A percentile compares a stretch with the other conserved stretches of the same genome.
Evolutionary conservation across 106 monocot species (phyloP).

Genomic region (Allium cepa): DNA sequence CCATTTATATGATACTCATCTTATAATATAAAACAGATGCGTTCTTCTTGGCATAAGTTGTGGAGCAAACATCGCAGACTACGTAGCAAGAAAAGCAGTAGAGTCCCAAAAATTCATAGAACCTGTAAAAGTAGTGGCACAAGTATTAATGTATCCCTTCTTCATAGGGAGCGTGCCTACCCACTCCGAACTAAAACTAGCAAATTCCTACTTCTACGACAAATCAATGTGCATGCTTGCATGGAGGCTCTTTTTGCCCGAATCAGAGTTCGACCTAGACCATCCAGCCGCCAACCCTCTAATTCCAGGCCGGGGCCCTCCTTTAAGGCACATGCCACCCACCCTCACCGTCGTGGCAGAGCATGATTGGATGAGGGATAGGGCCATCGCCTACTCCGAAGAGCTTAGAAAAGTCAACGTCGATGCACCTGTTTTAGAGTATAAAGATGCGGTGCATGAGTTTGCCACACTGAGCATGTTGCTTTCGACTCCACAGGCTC

Average conservation of each 20-base stretch:
- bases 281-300: conserved; percentile 49
- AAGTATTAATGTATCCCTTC: conserved; percentile 51
- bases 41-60: conserved; percentile 43
- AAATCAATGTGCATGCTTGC: conserved; percentile 45
- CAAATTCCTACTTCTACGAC: conserved; percentile 53
- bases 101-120: conserved; percentile 34
- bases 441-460: conserved; percentile 50
- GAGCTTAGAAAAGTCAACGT: conserved; percentile 50
- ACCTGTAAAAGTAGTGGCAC: conserved; percentile 41
- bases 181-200: conserved; percentile 38
- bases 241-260: conserved; percentile 42
- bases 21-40: conserved; percentile 18
- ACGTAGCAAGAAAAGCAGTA: conserved; percentile 40
- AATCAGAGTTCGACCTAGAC: conserved; percentile 44
- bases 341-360: conserved; percentile 50
- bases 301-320: conserved; percentile 25
- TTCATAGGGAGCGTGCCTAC: conserved; percentile 46
- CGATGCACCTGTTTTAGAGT: conserved; percentile 43
- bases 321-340: conserved; percentile 47
- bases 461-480: conserved; percentile 47
- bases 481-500: conserved; percentile 41
- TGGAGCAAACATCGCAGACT: conserved; percentile 47
- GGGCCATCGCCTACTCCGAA: conserved; percentile 43
- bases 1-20: too few relatives aligned
- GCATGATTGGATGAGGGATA: conserved; percentile 60